Evolutionary conservation across 2,329 filamentous ascomycete genomes (phyloP).

Genomic region (Exophiala calicioides): DNA sequence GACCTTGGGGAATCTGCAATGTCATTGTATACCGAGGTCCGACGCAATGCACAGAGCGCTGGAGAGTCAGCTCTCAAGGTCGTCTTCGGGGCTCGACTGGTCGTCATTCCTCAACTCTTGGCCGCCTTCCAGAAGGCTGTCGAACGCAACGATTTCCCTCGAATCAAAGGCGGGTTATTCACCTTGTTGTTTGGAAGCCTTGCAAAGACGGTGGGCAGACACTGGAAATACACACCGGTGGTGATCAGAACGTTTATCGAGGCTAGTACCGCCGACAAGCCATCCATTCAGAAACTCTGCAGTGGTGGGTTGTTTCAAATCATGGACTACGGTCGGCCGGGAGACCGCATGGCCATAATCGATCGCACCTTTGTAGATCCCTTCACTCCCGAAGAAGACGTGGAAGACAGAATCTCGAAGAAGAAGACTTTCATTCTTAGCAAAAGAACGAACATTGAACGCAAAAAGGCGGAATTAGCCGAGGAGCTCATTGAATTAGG

Average conservation of each 20-base stretch:
- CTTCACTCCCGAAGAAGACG: constrained; percentile 70
- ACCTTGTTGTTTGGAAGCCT: constrained; percentile 86
- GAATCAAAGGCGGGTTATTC: constrained; percentile 93
- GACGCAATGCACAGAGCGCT: constrained; percentile 87
- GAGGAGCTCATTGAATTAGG: constrained; percentile 78
- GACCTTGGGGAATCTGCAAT: constrained; percentile 88
- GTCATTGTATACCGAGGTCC: constrained; percentile 90
- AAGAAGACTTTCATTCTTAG: constrained; percentile 73
- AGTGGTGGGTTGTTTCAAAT: constrained; percentile 79
- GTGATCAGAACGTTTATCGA: constrained; percentile 87
- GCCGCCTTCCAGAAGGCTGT: constrained; percentile 76
- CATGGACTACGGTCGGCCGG: constrained; percentile 85
- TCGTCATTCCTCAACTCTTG: constrained; percentile 88
- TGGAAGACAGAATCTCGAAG: constrained; percentile 60
- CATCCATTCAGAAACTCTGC: constrained; percentile 88
- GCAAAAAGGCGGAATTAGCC: constrained; percentile 77
- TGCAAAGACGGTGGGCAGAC: constrained; percentile 80
- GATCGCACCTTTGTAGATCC: constrained; percentile 69
- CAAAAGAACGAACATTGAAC: constrained; percentile 75
- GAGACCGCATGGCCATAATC: constrained; percentile 82
- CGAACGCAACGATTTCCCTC: constrained; percentile 76
- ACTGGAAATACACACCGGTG: constrained; percentile 94
- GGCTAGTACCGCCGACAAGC: constrained; percentile 86
- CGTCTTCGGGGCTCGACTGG: constrained; percentile 79
- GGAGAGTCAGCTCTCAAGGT: constrained; percentile 92